Evolutionary conservation across 2,329 filamentous ascomycete species (phyloP).

Genomic region (Pseudogymnoascus sp.): DNA sequence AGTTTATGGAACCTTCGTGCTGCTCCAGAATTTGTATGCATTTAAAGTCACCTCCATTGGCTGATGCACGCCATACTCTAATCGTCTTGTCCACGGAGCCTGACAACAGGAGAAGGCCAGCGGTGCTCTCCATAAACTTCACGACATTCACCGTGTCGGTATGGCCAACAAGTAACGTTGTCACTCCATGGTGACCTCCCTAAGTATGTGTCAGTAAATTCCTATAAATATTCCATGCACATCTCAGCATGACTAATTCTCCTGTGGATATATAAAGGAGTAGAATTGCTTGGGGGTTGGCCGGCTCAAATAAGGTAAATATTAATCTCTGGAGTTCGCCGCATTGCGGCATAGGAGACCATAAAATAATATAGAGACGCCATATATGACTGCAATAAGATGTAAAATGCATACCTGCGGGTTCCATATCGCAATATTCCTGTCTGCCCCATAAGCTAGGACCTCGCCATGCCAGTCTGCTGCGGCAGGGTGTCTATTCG

Average conservation of each 20-base stretch:
- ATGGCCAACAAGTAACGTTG: slow-evolving; percentile 65
- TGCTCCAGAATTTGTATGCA: slow-evolving; percentile 51
- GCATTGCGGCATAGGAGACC: neutral
- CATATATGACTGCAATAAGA: neutral
- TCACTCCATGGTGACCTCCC: slow-evolving; percentile 47
- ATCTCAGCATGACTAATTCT: neutral
- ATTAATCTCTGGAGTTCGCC: neutral
- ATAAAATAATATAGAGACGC: neutral
- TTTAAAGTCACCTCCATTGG: slow-evolving; percentile 23
- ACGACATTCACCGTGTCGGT: slow-evolving; percentile 74
- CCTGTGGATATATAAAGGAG: neutral
- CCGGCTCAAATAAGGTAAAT: neutral
- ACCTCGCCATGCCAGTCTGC: slow-evolving; percentile 76
- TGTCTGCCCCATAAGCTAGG: slow-evolving; percentile 82
- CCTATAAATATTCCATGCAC: neutral
- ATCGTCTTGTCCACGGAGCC: slow-evolving; percentile 76
- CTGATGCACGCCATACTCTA: slow-evolving; percentile 58
- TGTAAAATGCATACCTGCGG: slow-evolving; percentile 52
- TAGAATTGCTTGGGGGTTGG: neutral
- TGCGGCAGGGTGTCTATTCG: slow-evolving; percentile 80
- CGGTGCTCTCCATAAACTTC: slow-evolving; percentile 56
- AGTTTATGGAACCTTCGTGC: slow-evolving; percentile 72
- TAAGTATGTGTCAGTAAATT: slow-evolving; percentile 31
- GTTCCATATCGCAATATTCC: slow-evolving; percentile 82
- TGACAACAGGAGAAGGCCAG: slow-evolving; percentile 58